Conservation (phyloP, 176 grass and related monocot genomes). For the Oryza brachyantha region DNA sequence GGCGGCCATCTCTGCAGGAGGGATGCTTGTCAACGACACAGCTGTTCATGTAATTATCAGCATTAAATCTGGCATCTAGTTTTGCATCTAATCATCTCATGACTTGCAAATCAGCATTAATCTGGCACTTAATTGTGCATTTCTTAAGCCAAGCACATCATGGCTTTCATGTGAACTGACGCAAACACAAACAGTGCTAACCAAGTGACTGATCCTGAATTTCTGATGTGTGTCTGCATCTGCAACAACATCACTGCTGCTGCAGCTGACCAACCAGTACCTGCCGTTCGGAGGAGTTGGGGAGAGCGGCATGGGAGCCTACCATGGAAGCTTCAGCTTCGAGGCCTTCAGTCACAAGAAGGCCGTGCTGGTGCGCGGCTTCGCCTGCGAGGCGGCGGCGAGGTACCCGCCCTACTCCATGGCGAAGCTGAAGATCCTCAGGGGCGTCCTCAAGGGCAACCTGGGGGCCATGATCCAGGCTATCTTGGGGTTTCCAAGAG, state of each 20-base stretch:
- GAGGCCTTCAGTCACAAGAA: slow-evolving; percentile 78
- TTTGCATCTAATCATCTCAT: background rate
- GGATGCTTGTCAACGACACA: slow-evolving; percentile 64
- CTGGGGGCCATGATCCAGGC: slow-evolving; percentile 46
- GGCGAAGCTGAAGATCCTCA: slow-evolving; percentile 57
- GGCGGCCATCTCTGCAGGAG: slow-evolving; percentile 55
- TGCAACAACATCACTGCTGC: background rate
- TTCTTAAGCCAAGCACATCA: background rate
- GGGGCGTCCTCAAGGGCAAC: slow-evolving; percentile 53
- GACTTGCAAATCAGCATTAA: background rate
- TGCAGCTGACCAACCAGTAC: slow-evolving; percentile 52
- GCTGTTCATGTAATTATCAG: slow-evolving; percentile 51
- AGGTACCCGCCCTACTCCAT: slow-evolving; percentile 70
- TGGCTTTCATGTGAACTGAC: background rate
- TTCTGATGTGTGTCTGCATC: slow-evolving; percentile 2
- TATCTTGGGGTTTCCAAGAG: slow-evolving; percentile 38
- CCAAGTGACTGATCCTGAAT: background rate
- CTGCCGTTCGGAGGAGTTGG: slow-evolving; percentile 84
- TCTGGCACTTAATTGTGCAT: background rate
- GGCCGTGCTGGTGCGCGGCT: slow-evolving; percentile 49
- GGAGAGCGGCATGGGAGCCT: slow-evolving; percentile 68
- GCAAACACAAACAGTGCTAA: background rate
- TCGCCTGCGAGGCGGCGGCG: slow-evolving; percentile 37
- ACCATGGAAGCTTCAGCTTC: slow-evolving; percentile 87
- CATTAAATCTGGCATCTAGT: background rate